A percentile compares a stretch with the other conserved stretches of the same genome.
These are phyloP conservation scores for Reticulascus tulasneorum DNA, from an alignment of 2,329 filamentous ascomycete species.

Conservation along the genomic window DNA sequence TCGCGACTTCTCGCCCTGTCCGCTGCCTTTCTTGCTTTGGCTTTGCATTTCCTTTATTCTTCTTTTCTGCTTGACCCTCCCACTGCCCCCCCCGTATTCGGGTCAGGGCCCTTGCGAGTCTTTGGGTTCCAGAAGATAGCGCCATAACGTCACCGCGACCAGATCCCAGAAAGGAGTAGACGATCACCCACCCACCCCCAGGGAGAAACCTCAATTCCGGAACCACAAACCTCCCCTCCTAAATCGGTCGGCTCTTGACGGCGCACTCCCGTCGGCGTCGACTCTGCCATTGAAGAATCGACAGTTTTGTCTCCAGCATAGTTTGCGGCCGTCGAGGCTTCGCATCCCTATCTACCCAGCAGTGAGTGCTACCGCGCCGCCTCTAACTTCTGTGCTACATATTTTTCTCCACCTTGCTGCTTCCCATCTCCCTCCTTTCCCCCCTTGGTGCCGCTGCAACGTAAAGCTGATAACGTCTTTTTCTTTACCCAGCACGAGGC, in stretches of 20 bases:
- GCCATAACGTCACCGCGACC: constrained; percentile 13
- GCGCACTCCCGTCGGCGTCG: constrained; percentile 3
- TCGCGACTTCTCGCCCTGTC: constrained; percentile 1
- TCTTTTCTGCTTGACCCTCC: neutral
- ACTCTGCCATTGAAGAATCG: constrained; percentile 4
- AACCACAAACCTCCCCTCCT: no score
- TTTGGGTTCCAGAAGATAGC: constrained; percentile 8
- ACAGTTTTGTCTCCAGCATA: constrained; percentile 13
- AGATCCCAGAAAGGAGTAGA: constrained; percentile 11
- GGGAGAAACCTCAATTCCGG: no score
- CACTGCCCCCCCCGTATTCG: constrained; percentile 1
- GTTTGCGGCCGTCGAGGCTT: constrained; percentile 18
- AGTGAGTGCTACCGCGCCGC: constrained; percentile 2
- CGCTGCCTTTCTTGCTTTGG: neutral
- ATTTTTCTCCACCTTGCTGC: constrained; percentile 16
- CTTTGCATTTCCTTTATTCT: neutral
- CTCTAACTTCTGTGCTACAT: constrained; percentile 11
- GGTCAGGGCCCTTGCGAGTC: constrained; percentile 12
- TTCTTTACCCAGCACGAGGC: constrained; percentile 27
- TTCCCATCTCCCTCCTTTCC: constrained; percentile 13
- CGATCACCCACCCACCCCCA: no score
- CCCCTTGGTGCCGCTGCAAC: constrained; percentile 3
- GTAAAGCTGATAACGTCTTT: constrained; percentile 9
- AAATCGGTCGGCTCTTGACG: no score
- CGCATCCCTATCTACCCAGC: constrained; percentile 2